These are phyloP conservation scores for Ilyonectria sp. DNA, from an alignment of 2,329 filamentous ascomycete genomes.

Conservation along the genomic window DNA sequence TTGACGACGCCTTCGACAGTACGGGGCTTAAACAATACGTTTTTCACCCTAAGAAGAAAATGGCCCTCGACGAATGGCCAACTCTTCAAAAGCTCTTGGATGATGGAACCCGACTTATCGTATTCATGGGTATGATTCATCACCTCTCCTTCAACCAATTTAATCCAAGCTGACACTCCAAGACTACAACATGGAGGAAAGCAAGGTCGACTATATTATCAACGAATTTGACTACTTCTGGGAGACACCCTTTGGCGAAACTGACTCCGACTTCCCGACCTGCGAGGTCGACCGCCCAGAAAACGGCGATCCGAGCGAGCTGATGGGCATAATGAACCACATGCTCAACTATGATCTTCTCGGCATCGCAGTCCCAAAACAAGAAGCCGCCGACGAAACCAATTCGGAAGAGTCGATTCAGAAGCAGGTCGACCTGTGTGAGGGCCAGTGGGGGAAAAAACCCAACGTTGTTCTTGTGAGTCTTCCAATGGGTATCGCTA, in stretches of 20 bases:
- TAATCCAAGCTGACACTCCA: slow-evolving; percentile 32
- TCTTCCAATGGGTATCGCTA: neutral
- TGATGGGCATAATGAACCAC: slow-evolving; percentile 50
- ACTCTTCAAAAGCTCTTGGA: slow-evolving; percentile 78
- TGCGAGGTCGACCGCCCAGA: slow-evolving; percentile 77
- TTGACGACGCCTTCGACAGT: slow-evolving; percentile 67
- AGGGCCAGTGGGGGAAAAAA: slow-evolving; percentile 36
- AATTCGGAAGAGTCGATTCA: slow-evolving; percentile 53
- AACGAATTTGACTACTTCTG: slow-evolving; percentile 77
- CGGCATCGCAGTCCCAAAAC: slow-evolving; percentile 52
- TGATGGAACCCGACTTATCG: slow-evolving; percentile 74
- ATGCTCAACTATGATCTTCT: slow-evolving; percentile 50
- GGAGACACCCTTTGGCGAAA: slow-evolving; percentile 80
- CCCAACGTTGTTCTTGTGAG: slow-evolving; percentile 49
- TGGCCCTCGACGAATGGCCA: slow-evolving; percentile 73
- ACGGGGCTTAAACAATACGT: slow-evolving; percentile 71
- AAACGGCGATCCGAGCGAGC: slow-evolving; percentile 41
- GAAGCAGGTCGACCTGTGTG: slow-evolving; percentile 46
- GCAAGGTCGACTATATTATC: slow-evolving; percentile 72
- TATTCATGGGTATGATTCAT: slow-evolving; percentile 74
- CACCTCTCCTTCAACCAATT: too few relatives aligned
- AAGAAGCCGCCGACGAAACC: slow-evolving; percentile 49
- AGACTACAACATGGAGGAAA: slow-evolving; percentile 72
- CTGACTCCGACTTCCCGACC: slow-evolving; percentile 70
- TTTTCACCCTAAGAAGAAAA: slow-evolving; percentile 63